These are phyloP conservation scores for Diaporthe australafricana DNA, from an alignment of 2,329 filamentous ascomycete genomes.

Conservation along the genomic window DNA sequence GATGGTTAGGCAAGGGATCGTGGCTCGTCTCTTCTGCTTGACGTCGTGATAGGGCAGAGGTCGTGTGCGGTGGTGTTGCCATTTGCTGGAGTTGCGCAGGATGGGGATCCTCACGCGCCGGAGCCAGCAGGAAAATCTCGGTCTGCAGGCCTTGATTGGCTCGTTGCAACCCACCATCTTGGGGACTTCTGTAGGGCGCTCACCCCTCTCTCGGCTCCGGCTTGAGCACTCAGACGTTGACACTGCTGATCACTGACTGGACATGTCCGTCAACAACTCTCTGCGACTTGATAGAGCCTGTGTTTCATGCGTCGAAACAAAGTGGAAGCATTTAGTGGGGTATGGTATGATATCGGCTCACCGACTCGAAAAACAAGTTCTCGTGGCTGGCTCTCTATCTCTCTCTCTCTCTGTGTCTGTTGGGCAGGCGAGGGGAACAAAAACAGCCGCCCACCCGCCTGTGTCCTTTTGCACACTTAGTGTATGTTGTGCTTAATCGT, in stretches of 20 bases:
- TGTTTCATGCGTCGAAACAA: no score
- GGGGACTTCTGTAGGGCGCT: background rate
- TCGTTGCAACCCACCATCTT: background rate
- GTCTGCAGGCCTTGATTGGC: background rate
- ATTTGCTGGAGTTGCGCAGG: background rate
- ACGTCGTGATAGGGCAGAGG: no score
- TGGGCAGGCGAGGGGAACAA: background rate
- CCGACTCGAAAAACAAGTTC: background rate
- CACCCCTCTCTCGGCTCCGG: background rate
- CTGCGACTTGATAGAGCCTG: no score
- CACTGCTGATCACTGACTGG: background rate
- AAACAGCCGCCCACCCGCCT: background rate
- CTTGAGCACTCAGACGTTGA: background rate
- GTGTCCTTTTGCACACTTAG: background rate
- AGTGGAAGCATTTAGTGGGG: no score
- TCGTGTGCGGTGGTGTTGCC: background rate
- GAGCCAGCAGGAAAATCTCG: background rate
- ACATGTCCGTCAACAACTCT: no score
- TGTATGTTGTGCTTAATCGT: background rate
- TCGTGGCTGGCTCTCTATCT: no score
- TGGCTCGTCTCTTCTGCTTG: no score
- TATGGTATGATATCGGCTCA: background rate
- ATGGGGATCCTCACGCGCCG: background rate
- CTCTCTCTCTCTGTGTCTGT: no score
- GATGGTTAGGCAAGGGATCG: no score